Conservation (phyloP, 495 filamentous ascomycete species). For the Lasiosphaeria hispida region DNA sequence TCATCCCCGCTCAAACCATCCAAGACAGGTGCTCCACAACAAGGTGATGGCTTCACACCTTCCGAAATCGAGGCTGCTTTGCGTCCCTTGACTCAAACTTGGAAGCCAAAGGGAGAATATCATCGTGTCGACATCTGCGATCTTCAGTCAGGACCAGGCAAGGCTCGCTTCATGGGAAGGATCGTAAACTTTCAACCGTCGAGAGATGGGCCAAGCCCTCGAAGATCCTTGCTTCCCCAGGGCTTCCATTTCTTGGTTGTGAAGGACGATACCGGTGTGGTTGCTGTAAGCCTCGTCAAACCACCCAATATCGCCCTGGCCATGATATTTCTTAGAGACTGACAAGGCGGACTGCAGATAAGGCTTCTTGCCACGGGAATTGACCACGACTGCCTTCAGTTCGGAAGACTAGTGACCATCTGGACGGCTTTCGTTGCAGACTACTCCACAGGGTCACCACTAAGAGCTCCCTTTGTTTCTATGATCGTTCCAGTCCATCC, state of each 20-base stretch:
- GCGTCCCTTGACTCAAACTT: conserved; percentile 31
- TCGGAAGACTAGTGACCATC: conserved; percentile 43
- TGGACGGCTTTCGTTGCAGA: conserved; percentile 42
- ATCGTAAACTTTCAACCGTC: conserved; percentile 56
- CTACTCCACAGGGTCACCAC: not conserved
- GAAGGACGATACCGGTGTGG: conserved; percentile 56
- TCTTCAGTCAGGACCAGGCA: conserved; percentile 50
- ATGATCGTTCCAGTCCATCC: conserved; percentile 25
- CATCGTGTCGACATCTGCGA: conserved; percentile 47
- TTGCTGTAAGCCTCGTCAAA: conserved; percentile 43
- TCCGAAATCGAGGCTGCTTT: conserved; percentile 4
- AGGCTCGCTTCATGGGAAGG: conserved; percentile 55
- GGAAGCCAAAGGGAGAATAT: conserved; percentile 56
- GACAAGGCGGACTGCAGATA: conserved; percentile 29
- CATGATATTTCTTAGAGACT: not conserved
- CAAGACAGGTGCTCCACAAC: not conserved
- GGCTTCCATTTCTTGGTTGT: conserved; percentile 56
- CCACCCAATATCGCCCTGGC: not conserved
- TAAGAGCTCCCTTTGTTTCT: conserved; percentile 12
- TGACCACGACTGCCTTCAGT: conserved; percentile 31
- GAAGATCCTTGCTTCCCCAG: conserved; percentile 21
- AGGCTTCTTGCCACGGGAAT: conserved; percentile 38
- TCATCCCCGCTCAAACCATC: not conserved
- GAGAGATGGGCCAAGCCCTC: conserved; percentile 31
- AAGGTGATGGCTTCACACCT: conserved; percentile 4